A percentile compares a stretch with the other conserved stretches of the same genome.
phyloP scores from a whole-genome alignment of 495 filamentous ascomycete genomes.

The Lasiosphaeria ovina region DNA sequence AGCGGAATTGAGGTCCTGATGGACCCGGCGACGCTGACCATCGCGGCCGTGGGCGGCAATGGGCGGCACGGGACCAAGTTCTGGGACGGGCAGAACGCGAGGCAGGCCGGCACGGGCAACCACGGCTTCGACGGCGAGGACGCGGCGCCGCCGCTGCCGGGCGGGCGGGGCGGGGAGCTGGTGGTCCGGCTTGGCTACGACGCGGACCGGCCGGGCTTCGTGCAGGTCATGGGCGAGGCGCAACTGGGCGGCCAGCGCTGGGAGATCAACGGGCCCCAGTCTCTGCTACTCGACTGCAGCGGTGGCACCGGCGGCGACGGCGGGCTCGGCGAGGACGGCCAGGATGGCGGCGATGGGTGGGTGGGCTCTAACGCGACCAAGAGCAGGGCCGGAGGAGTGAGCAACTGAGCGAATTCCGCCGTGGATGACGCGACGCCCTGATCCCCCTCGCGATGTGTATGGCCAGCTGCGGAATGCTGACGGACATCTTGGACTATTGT shows the following conservation, averaged over 20 bases:
- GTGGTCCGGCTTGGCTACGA: constrained; percentile 11
- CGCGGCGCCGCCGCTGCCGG: constrained; percentile 7
- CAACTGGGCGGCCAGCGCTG: constrained; percentile 1
- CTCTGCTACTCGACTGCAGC: constrained; percentile 14
- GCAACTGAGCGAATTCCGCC: background rate
- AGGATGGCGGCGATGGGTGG: constrained; percentile 35
- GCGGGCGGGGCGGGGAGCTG: constrained; percentile 10
- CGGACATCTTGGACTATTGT: background rate
- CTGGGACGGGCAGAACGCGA: too few species aligned
- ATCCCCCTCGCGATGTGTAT: background rate
- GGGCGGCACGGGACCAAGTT: too few species aligned
- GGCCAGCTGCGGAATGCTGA: background rate
- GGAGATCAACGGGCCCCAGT: constrained; percentile 10
- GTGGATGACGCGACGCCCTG: background rate
- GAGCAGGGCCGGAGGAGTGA: constrained; percentile 26
- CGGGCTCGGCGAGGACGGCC: constrained; percentile 17
- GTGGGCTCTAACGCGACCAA: constrained; percentile 30
- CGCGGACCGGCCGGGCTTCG: constrained; percentile 7
- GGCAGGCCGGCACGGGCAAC: too few species aligned
- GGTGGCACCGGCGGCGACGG: constrained; percentile 16
- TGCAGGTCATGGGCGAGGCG: constrained; percentile 11
- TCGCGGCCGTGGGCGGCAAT: too few species aligned
- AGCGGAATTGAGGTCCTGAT: too few species aligned
- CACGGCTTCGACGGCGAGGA: constrained; percentile 12
- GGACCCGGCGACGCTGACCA: too few species aligned